Evolutionary conservation across 495 filamentous ascomycete species (phyloP), one percentile per base, ranked within the genome.

Genomic region (Daldinia caldariorum): DNA sequence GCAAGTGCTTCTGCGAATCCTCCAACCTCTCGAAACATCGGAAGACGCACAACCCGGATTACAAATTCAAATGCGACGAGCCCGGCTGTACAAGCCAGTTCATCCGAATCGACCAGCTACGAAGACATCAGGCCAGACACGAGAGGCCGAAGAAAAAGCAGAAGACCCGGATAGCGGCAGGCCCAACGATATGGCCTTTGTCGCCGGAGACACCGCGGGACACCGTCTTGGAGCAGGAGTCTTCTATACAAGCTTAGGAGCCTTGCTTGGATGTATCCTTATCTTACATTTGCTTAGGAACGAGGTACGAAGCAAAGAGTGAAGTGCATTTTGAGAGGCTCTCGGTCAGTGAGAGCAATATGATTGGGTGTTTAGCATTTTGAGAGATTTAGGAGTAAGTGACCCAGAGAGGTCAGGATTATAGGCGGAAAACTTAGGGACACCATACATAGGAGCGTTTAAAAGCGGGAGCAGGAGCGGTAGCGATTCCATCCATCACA

Each of bases 1-100:
- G 80, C 41, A 84, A 83, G 60, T 63, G 74, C 6, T 87, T 87
- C 61, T 80, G 82, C 58, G 85, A 87, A 61, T 86, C 84, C 10
- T 87, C 82, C n/a, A 85, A 88, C 73, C 71, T 87, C 38, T 82
- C 84, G 64, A 85, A 87, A 59, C 82, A 85, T 57, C 79, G 81
- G 37, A 83, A 82, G 39, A 86, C 80, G 12, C 80, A 85, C 62
- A 83, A 85, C 37, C 75, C 83, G 69, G 77, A 81, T 57, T 85
- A 82, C n/a, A 76, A 79, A 12, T 84, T 84, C 66, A 77, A 67
- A 6, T 89, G 87, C 56, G 67, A 73, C 0, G 76, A 80, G 18
- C 69, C 75, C 8, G 81, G 81, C 29, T 89, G 87, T 57, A 75
- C 76, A 14, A 84, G 82, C 63, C 76, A 80, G n/a, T 89, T 89